Evolutionary conservation across 1,139 yeast species (phyloP).

Genomic region (Debaryomyces coudertii): DNA sequence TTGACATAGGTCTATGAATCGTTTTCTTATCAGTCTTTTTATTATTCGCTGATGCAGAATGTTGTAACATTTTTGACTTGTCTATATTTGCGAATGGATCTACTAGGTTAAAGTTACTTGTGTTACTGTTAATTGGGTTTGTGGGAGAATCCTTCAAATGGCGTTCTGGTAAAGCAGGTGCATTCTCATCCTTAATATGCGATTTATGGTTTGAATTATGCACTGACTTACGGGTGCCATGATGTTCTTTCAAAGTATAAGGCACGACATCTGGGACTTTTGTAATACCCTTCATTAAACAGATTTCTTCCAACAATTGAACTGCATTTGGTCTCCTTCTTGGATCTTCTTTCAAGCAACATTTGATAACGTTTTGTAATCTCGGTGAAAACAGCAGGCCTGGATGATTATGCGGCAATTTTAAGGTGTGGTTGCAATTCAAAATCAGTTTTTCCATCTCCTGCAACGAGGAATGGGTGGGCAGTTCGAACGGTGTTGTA

Average conservation of each 20-base stretch:
- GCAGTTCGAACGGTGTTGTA: conserved; percentile 91
- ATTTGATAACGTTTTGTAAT: conserved; percentile 60
- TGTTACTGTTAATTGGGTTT: conserved; percentile 4
- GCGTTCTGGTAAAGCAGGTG: conserved; percentile 11
- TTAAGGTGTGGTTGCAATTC: conserved; percentile 36
- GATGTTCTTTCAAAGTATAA: conserved; percentile 28
- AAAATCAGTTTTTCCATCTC: conserved; percentile 47
- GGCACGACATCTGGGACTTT: conserved; percentile 58
- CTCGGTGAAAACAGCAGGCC: conserved; percentile 45
- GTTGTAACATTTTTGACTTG: conserved; percentile 31
- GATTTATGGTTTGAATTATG: neutral
- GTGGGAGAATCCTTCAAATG: conserved; percentile 2
- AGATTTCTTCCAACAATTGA: conserved; percentile 71
- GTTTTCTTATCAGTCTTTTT: conserved; percentile 10
- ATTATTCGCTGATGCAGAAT: conserved; percentile 8
- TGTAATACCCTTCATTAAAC: conserved; percentile 55
- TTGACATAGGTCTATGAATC: conserved; percentile 24
- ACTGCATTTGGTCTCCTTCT: conserved; percentile 70
- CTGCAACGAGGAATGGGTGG: conserved; percentile 39
- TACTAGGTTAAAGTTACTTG: conserved; percentile 12
- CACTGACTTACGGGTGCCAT: neutral
- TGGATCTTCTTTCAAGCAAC: conserved; percentile 70
- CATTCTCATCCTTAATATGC: conserved; percentile 1
- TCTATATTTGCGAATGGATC: conserved; percentile 48
- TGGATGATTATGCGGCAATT: conserved; percentile 40